Conservation (phyloP, 495 filamentous ascomycete species). For the Wilcoxina mikolae region DNA sequence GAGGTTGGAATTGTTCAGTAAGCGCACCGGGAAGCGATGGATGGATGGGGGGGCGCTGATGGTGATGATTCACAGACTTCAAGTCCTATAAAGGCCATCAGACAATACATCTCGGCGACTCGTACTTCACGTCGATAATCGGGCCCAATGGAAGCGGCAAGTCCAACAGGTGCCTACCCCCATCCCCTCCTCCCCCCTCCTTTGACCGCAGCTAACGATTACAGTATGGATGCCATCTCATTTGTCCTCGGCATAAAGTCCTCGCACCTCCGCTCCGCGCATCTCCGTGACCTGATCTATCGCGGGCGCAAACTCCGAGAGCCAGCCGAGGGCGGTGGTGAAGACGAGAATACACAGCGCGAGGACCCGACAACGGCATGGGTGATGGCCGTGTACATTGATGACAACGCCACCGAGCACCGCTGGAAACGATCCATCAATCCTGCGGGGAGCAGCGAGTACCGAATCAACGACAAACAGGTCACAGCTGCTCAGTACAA, state of each 20-base stretch:
- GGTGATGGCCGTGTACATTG: slow-evolving; percentile 98
- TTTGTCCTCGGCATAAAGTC: slow-evolving; percentile 98
- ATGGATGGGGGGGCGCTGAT: background rate
- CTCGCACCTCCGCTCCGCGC: slow-evolving; percentile 85
- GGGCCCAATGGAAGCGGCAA: slow-evolving; percentile 99
- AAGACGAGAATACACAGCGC: slow-evolving; percentile 36
- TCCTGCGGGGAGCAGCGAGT: slow-evolving; percentile 75
- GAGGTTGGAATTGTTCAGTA: slow-evolving; percentile 87
- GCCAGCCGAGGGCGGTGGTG: slow-evolving; percentile 37
- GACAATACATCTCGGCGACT: slow-evolving; percentile 85
- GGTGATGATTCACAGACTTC: slow-evolving; percentile 52
- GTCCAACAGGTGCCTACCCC: slow-evolving; percentile 77
- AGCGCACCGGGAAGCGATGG: slow-evolving; percentile 24
- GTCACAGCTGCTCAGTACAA: slow-evolving; percentile 90
- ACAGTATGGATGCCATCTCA: slow-evolving; percentile 97
- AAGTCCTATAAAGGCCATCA: slow-evolving; percentile 98
- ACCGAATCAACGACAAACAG: slow-evolving; percentile 82
- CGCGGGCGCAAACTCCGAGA: slow-evolving; percentile 77
- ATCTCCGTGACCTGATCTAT: slow-evolving; percentile 89
- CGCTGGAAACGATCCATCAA: slow-evolving; percentile 93
- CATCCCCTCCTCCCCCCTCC: slow-evolving; percentile 15
- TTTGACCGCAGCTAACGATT: slow-evolving; percentile 15
- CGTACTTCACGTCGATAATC: slow-evolving; percentile 98
- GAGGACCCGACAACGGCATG: slow-evolving; percentile 80
- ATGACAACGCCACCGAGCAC: slow-evolving; percentile 87